Conservation (phyloP, 768 basidiomycete species). For the Gloeostereum incarnatum region DNA sequence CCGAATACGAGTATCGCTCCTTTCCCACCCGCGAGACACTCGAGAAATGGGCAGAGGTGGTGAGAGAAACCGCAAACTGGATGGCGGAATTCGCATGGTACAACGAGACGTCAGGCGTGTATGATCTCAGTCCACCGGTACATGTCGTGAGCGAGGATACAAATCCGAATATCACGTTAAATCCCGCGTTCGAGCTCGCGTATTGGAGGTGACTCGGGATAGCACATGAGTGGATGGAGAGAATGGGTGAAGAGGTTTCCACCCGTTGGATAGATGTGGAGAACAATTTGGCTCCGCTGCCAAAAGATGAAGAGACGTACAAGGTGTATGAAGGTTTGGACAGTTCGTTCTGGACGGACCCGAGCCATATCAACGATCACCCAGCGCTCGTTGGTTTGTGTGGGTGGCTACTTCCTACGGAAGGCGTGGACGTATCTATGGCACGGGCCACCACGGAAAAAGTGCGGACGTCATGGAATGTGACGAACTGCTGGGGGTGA, state of each 20-base stretch:
- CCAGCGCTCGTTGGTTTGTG: constrained; percentile 45
- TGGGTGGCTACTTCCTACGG: constrained; percentile 47
- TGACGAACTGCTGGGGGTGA: constrained; percentile 44
- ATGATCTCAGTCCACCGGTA: constrained; percentile 52
- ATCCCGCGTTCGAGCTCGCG: constrained; percentile 49
- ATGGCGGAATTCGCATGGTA: constrained; percentile 51
- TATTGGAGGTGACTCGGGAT: constrained; percentile 44
- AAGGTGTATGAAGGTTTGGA: constrained; percentile 47
- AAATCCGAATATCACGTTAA: constrained; percentile 39
- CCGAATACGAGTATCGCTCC: constrained; percentile 45
- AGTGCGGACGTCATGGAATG: constrained; percentile 46
- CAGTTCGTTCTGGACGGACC: constrained; percentile 40
- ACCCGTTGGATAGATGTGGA: constrained; percentile 32
- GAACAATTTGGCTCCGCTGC: constrained; percentile 34
- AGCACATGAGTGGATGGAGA: constrained; percentile 38
- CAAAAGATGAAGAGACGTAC: constrained; percentile 41
- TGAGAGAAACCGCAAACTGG: constrained; percentile 46
- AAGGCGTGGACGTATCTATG: constrained; percentile 32
- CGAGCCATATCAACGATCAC: constrained; percentile 44
- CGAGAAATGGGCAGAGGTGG: constrained; percentile 39
- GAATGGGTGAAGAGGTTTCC: constrained; percentile 30
- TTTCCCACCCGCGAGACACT: constrained; percentile 26
- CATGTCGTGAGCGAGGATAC: constrained; percentile 50
- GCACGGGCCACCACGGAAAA: constrained; percentile 41
- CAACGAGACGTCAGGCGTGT: constrained; percentile 34